A percentile compares a stretch with the other conserved stretches of the same genome.
phyloP scores from a whole-genome alignment of 192 early-diverging fungal genomes.

The Umbelopsis isabellina region DNA sequence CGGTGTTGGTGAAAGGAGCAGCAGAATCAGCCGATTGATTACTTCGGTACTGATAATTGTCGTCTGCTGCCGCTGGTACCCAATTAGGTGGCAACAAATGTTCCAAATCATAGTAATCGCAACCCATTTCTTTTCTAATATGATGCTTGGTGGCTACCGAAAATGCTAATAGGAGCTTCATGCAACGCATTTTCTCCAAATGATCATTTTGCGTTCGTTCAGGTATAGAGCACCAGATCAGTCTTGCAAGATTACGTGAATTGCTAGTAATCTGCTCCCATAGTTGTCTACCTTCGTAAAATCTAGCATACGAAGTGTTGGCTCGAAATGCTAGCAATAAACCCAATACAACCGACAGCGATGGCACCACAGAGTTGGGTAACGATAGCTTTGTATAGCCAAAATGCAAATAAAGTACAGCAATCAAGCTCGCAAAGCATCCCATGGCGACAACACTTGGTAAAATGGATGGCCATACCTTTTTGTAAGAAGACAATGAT shows the following conservation, averaged over 20 bases:
- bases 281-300: conserved; percentile 78
- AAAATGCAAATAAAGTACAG: conserved; percentile 18
- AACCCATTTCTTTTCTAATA: conserved; percentile 61
- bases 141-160: conserved; percentile 61
- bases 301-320: conserved; percentile 75
- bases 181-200: conserved; percentile 58
- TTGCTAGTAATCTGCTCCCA: conserved; percentile 67
- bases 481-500: background rate
- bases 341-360: conserved; percentile 54
- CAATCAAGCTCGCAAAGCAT: conserved; percentile 4
- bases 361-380: conserved; percentile 28
- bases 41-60: conserved; percentile 40
- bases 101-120: conserved; percentile 62
- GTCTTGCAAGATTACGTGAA: conserved; percentile 69
- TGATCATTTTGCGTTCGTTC: conserved; percentile 48
- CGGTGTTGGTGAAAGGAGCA: background rate
- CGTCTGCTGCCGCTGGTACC: conserved; percentile 43
- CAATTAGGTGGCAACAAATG: conserved; percentile 59
- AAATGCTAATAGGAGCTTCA: conserved; percentile 60
- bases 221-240: conserved; percentile 68
- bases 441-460: conserved; percentile 19
- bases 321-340: conserved; percentile 85
- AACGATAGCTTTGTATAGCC: conserved; percentile 6
- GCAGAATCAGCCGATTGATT: background rate
- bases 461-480: conserved; percentile 27